Conservation (phyloP, 202 grass and related monocot genomes). For the Schoenoplectus tabernaemontani region DNA sequence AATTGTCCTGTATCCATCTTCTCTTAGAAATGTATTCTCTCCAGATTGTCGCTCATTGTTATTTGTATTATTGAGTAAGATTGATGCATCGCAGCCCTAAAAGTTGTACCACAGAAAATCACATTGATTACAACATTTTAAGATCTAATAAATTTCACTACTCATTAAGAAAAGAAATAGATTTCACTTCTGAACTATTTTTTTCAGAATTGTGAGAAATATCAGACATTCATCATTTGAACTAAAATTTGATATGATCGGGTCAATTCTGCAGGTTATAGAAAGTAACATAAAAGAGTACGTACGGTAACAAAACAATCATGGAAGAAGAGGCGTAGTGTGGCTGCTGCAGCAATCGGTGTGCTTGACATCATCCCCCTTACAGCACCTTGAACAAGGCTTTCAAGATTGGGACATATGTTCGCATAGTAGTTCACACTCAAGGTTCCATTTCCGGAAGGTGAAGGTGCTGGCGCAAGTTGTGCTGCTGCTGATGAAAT, state of each 20-base stretch:
- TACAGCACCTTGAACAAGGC: slow-evolving; percentile 22
- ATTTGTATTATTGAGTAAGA: slow-evolving; percentile 34
- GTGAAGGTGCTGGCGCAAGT: not conserved
- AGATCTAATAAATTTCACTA: too few relatives aligned
- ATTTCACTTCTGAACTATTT: too few relatives aligned
- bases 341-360: not conserved
- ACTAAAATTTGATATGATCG: not conserved
- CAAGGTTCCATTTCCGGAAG: not conserved
- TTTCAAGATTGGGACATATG: slow-evolving; percentile 31
- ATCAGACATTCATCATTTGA: not conserved
- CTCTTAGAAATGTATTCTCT: slow-evolving; percentile 46
- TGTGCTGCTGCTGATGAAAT: not conserved
- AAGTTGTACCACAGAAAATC: not conserved
- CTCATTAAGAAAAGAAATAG: too few relatives aligned
- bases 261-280: not conserved
- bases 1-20: slow-evolving; percentile 53
- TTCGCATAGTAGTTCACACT: slow-evolving; percentile 12
- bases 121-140: too few relatives aligned
- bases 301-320: slow-evolving; percentile 17
- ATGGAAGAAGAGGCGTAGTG: slow-evolving; percentile 23
- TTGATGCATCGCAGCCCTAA: slow-evolving; percentile 59
- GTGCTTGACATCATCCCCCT: not conserved
- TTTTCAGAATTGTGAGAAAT: too few relatives aligned
- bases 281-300: not conserved
- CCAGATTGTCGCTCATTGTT: slow-evolving; percentile 46